Base-by-base conservation (phyloP, 2,329 filamentous ascomycete species). In the Neurospora sp. region DNA sequence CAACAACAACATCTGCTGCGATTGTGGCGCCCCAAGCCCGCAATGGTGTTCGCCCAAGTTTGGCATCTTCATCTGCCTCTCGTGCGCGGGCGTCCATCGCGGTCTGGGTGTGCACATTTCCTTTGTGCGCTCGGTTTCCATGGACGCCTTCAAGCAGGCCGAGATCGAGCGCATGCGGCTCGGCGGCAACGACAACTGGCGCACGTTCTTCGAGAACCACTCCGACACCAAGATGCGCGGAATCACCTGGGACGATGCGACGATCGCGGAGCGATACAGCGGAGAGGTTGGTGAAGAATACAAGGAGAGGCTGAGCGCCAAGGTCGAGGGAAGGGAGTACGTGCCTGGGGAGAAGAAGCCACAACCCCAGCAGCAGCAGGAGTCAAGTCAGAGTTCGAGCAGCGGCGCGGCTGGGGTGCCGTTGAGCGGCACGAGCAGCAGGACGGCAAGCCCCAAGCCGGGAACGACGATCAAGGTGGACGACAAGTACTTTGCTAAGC, bases 31-130 rank as follows among this genome's bases (percentile, higher is more conserved):
- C 66, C 95, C 96, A 28, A 96, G 93, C 76, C 96, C 96, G 73
- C 96, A 99, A 91, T 99, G 96, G 96, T 95, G 96, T 75, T 86
- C 93, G 43, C 96, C 96, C 74, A 99, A 99, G 82, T 97, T 99
- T 79, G 95, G 95, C 78, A 93, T 97, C 80, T 99, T 99, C 84
- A 97, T 99, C 86, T 99, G 96, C 82, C 89, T 99, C 68, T 93
- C 91, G 73, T 99, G 96, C 84, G 95, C 94, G 40, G 96, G 96
- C 76, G 92, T 96, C 68, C 96, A 99, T 82, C 91, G 96, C 73
- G 93, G 93, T 3, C 89, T 99, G 38, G 96, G 96, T 72, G 96
- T 99, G 42, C 96, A 99, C 84, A 97, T 99, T 80, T 97, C 93
- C 79, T 99, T 99, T 82, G 94, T 99, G 73, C 91, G 96, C 71